A percentile compares a stretch with the other conserved stretches of the same genome.
These are phyloP conservation scores for Fusarium ambrosium DNA, from an alignment of 2,329 filamentous ascomycete genomes.

Conservation along the genomic window DNA sequence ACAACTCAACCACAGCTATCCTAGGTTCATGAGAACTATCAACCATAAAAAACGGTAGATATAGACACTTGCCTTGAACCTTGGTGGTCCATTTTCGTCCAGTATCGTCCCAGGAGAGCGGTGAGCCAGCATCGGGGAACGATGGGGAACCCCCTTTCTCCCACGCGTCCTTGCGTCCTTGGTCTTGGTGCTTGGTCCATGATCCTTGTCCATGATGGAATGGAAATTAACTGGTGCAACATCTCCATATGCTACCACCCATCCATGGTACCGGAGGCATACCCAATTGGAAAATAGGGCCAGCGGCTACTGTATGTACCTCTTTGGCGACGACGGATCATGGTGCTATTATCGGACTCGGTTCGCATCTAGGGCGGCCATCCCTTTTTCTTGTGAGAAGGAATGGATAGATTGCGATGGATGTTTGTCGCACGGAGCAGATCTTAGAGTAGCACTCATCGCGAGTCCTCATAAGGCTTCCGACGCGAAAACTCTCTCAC, in stretches of 20 bases:
- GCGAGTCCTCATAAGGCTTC: constrained; percentile 2
- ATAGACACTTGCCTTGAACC: background rate
- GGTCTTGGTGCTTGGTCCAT: constrained; percentile 19
- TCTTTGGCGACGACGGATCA: constrained; percentile 13
- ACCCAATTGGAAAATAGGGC: constrained; percentile 34
- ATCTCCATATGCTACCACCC: constrained; percentile 33
- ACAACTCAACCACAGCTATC: background rate
- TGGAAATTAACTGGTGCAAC: constrained; percentile 47
- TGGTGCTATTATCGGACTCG: constrained; percentile 13
- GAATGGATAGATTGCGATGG: constrained; percentile 2
- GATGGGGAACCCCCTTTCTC: constrained; percentile 43
- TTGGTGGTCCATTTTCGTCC: background rate
- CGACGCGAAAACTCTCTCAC: background rate
- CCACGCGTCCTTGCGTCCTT: constrained; percentile 17
- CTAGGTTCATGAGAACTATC: background rate
- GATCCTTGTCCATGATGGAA: constrained; percentile 39
- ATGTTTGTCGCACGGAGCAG: background rate
- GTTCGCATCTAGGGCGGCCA: background rate
- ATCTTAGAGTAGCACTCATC: background rate
- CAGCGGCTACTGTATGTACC: background rate
- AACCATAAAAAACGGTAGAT: background rate
- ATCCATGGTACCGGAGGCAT: constrained; percentile 37
- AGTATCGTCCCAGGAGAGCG: constrained; percentile 18
- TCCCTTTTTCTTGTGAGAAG: constrained; percentile 19
- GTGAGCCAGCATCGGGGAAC: constrained; percentile 29